A percentile compares a stretch with the other conserved stretches of the same genome.
These are phyloP conservation scores for Halophytophthora batemanensis DNA, from an alignment of 352 stramenopile genomes.

Conservation along the genomic window DNA sequence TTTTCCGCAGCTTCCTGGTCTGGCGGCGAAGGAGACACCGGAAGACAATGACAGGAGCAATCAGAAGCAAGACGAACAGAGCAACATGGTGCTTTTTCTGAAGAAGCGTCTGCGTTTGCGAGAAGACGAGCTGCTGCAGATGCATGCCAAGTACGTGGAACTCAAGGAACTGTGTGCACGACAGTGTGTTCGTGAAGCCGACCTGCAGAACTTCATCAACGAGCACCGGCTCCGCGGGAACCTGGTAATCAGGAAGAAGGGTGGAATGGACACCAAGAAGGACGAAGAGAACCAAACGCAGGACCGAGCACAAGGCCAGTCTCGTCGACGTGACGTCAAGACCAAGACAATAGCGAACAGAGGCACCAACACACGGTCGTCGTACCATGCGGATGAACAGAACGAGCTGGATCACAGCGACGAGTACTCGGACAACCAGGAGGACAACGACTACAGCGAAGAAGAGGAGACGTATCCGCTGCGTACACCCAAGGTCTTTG, in stretches of 20 bases:
- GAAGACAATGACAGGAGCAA: slow-evolving; percentile 10
- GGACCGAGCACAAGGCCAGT: slow-evolving; percentile 7
- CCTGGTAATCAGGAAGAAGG: slow-evolving; percentile 46
- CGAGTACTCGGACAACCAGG: slow-evolving; percentile 17
- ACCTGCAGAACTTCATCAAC: slow-evolving; percentile 82
- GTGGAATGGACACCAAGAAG: slow-evolving; percentile 8
- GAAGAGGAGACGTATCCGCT: slow-evolving; percentile 28
- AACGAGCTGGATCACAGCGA: slow-evolving; percentile 6
- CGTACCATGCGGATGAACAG: slow-evolving; percentile 3
- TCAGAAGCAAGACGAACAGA: slow-evolving; percentile 7
- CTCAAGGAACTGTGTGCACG: slow-evolving; percentile 73
- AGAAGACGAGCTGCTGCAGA: slow-evolving; percentile 57
- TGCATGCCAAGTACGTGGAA: slow-evolving; percentile 66
- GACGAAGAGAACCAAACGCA: slow-evolving; percentile 21
- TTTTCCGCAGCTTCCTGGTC: slow-evolving; percentile 47
- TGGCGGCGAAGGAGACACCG: not conserved
- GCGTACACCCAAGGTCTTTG: slow-evolving; percentile 40
- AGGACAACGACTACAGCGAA: slow-evolving; percentile 14
- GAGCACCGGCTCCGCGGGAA: slow-evolving; percentile 73
- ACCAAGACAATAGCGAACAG: slow-evolving; percentile 20
- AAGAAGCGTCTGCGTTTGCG: slow-evolving; percentile 55
- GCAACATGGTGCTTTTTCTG: slow-evolving; percentile 43
- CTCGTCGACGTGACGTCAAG: slow-evolving; percentile 9
- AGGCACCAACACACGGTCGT: slow-evolving; percentile 21
- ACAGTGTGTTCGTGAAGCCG: slow-evolving; percentile 71